phyloP scores from a whole-genome alignment of 345 rosid species.

The Pugionium cornutum region DNA sequence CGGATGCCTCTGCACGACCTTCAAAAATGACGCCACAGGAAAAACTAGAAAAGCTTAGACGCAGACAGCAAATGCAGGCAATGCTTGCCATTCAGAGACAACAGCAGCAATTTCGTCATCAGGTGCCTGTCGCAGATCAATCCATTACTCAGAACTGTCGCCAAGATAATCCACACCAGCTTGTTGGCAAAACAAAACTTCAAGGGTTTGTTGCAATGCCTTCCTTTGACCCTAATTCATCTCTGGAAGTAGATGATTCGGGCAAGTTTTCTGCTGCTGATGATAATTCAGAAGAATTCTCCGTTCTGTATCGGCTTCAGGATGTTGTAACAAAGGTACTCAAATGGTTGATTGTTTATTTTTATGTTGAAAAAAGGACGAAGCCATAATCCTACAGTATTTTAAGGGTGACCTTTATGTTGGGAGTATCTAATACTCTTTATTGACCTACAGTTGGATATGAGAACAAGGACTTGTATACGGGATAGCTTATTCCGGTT shows the following conservation, averaged over 20 bases:
- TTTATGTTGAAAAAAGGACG: slow-evolving; percentile 23
- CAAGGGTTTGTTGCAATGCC: slow-evolving; percentile 52
- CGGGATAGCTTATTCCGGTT: slow-evolving; percentile 96
- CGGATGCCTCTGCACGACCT: slow-evolving; percentile 47
- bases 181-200: slow-evolving; percentile 49
- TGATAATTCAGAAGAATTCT: slow-evolving; percentile 56
- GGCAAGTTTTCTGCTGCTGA: slow-evolving; percentile 46
- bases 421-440: slow-evolving; percentile 25
- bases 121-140: slow-evolving; percentile 46
- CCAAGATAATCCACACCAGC: slow-evolving; percentile 53
- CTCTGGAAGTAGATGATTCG: slow-evolving; percentile 61
- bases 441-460: slow-evolving; percentile 63
- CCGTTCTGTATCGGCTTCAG: slow-evolving; percentile 65
- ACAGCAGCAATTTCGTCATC: slow-evolving; percentile 65
- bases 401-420: slow-evolving; percentile 22
- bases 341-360: slow-evolving; percentile 24
- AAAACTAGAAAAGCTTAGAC: slow-evolving; percentile 85
- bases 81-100: slow-evolving; percentile 92
- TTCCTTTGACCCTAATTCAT: slow-evolving; percentile 56
- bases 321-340: slow-evolving; percentile 75
- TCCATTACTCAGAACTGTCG: slow-evolving; percentile 44
- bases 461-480: slow-evolving; percentile 65
- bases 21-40: slow-evolving; percentile 91
- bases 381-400: slow-evolving; percentile 29
- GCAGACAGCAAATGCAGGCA: slow-evolving; percentile 97